These are phyloP conservation scores for Pseudogymnoascus sp. DNA, from an alignment of 2,329 filamentous ascomycete species.

Conservation along the genomic window DNA sequence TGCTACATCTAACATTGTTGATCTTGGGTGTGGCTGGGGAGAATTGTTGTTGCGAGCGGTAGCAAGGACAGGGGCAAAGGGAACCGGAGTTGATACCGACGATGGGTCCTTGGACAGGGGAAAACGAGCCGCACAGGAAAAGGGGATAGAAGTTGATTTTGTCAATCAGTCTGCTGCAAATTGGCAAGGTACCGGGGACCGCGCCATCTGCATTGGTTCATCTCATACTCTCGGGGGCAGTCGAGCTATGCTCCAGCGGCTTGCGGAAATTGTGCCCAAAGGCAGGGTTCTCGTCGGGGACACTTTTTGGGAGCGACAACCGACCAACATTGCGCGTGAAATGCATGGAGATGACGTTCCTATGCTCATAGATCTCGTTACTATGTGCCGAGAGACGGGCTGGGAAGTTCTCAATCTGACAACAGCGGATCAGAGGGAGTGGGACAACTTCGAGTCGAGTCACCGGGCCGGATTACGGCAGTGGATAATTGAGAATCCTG, in stretches of 20 bases:
- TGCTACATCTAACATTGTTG: background rate
- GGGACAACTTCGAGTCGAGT: conserved; percentile 6
- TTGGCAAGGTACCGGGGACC: background rate
- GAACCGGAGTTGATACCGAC: background rate
- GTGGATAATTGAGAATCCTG: conserved; percentile 4
- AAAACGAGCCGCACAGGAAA: background rate
- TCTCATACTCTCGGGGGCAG: background rate
- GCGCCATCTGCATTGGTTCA: background rate
- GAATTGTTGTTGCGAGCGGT: background rate
- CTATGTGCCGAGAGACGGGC: background rate
- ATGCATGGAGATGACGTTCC: background rate
- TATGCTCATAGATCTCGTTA: background rate
- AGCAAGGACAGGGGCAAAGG: background rate
- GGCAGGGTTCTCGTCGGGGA: conserved; percentile 1
- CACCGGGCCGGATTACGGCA: background rate
- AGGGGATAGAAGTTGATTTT: background rate
- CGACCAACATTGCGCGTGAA: background rate
- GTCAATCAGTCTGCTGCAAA: background rate
- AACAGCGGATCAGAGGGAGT: conserved; percentile 4
- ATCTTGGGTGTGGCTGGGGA: background rate
- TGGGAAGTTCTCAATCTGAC: conserved; percentile 1
- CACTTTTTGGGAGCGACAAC: conserved; percentile 1
- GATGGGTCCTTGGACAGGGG: background rate
- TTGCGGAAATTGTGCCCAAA: background rate
- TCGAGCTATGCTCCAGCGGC: conserved; percentile 1